Base-by-base conservation (phyloP, 306 rosid genomes). In the Trifolium subterraneum region DNA sequence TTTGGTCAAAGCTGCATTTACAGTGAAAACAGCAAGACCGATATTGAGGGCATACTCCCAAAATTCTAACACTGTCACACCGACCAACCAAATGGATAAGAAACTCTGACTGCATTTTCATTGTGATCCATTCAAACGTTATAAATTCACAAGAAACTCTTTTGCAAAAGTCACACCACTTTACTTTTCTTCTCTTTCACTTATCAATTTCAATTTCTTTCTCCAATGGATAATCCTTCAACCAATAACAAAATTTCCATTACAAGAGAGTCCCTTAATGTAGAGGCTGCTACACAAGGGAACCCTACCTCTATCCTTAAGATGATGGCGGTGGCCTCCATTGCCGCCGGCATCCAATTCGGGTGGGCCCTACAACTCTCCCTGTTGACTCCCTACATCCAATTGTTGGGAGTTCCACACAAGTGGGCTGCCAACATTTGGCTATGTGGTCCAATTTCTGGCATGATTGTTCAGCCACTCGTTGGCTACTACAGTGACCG, bases 361-460 rank as follows among this genome's bases (percentile, higher is more conserved):
- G 96, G 94, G 0, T 90, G 98, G 98, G 98, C 98, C 2, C 79
- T 92, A 0, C 94, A 92, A 23, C 92, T 92, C 0, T 90, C 94
- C 0, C 42, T 92, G 1, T 22, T 92, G 0, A 92, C 98, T 4
- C 96, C 98, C 0, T 92, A 92, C 12, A 83, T 92, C 0, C 96
- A 92, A 22, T 86, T 83, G 4, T 82, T 90, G 2, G 98, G 96
- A 0, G 83, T 90, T 15, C 88, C 98, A 0, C 98, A 90, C 19
- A 80, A 62, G 0, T 92, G 94, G 92, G 83, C 98, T 0, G 56
- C 98, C 16, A 81, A 90, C 78, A 80, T 92, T 35, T 88, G 98
- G 98, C 84, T 92, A 2, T 92, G 94, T 0, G 92, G 98, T 0
- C 94, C 96, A 7, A 55, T 92, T 29, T 92, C 98, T 0, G 92